Evolutionary conservation across 495 filamentous ascomycete genomes (phyloP).

Genomic region (Hyphodiscus hymeniophilus): DNA sequence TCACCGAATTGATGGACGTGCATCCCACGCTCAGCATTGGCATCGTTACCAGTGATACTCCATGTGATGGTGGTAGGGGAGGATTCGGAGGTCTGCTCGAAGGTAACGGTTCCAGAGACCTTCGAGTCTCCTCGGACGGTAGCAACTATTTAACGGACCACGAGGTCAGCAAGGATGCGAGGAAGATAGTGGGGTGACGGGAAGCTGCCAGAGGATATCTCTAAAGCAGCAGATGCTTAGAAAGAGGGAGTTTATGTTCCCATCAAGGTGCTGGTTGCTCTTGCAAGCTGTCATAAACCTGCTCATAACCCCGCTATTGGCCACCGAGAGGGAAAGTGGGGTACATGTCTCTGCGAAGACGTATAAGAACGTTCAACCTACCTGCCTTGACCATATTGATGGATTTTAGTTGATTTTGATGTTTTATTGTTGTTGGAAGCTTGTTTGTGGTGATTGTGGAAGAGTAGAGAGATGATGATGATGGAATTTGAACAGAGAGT

Average conservation of each 20-base stretch:
- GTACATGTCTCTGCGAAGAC: not conserved
- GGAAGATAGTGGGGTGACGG: not conserved
- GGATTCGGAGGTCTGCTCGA: slow-evolving; percentile 81
- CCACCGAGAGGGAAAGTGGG: not conserved
- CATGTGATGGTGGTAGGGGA: slow-evolving; percentile 78
- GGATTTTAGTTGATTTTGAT: slow-evolving; percentile 21
- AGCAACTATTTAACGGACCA: slow-evolving; percentile 53
- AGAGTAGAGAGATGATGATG: slow-evolving; percentile 18
- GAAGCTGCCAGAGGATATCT: not conserved
- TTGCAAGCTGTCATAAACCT: slow-evolving; percentile 21
- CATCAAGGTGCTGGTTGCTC: slow-evolving; percentile 21
- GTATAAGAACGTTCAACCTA: slow-evolving; percentile 38
- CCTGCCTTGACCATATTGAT: slow-evolving; percentile 94
- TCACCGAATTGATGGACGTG: slow-evolving; percentile 98
- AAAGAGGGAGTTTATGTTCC: slow-evolving; percentile 13
- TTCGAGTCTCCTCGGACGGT: slow-evolving; percentile 95
- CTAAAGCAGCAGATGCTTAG: not conserved
- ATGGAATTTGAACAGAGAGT: slow-evolving; percentile 6
- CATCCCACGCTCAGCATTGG: slow-evolving; percentile 93
- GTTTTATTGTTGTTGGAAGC: slow-evolving; percentile 21
- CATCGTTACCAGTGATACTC: slow-evolving; percentile 85
- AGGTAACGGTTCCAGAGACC: slow-evolving; percentile 84
- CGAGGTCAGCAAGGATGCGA: slow-evolving; percentile 1
- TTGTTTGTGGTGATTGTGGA: slow-evolving; percentile 20
- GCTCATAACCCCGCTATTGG: slow-evolving; percentile 30